Conservation (phyloP, 2,329 filamentous ascomycete genomes). For the Xylaria arbuscula region DNA sequence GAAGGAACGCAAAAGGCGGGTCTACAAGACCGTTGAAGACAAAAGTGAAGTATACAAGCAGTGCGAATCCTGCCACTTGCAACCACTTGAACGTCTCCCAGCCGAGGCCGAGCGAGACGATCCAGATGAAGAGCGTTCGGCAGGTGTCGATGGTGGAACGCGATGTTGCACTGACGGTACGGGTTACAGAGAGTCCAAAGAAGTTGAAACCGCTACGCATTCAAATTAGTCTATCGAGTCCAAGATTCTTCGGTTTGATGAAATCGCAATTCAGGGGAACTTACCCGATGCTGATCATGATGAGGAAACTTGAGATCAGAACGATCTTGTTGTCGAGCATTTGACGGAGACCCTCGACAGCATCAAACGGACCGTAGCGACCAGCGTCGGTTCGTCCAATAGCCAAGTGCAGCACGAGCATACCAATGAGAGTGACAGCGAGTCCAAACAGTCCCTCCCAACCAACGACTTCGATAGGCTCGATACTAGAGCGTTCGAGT, state of each 20-base stretch:
- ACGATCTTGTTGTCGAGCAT: slow-evolving; percentile 78
- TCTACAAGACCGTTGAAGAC: slow-evolving; percentile 94
- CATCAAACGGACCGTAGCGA: slow-evolving; percentile 87
- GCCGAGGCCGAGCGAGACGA: slow-evolving; percentile 89
- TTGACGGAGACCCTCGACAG: slow-evolving; percentile 84
- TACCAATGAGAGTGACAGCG: slow-evolving; percentile 77
- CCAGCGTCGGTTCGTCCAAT: slow-evolving; percentile 81
- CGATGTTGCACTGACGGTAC: slow-evolving; percentile 88
- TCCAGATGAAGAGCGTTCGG: slow-evolving; percentile 97
- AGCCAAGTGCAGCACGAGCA: slow-evolving; percentile 81
- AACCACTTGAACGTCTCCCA: slow-evolving; percentile 99
- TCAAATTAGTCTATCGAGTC: slow-evolving; percentile 39
- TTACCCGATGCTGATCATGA: slow-evolving; percentile 98
- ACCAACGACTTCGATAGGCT: slow-evolving; percentile 90
- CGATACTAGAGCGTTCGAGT: slow-evolving; percentile 71
- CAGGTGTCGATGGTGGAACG: slow-evolving; percentile 97
- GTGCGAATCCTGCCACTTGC: slow-evolving; percentile 86
- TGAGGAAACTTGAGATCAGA: slow-evolving; percentile 81
- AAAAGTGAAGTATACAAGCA: slow-evolving; percentile 96
- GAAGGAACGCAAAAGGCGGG: slow-evolving; percentile 79
- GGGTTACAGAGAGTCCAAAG: slow-evolving; percentile 94
- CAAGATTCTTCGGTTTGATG: background rate
- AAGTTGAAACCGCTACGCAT: slow-evolving; percentile 89
- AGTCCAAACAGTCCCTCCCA: slow-evolving; percentile 98
- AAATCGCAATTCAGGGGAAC: slow-evolving; percentile 48